Evolutionary conservation across 108 stramenopile species (phyloP), one percentile per base, ranked within the genome.

Genomic region (Fragilariopsis cylindrus): DNA sequence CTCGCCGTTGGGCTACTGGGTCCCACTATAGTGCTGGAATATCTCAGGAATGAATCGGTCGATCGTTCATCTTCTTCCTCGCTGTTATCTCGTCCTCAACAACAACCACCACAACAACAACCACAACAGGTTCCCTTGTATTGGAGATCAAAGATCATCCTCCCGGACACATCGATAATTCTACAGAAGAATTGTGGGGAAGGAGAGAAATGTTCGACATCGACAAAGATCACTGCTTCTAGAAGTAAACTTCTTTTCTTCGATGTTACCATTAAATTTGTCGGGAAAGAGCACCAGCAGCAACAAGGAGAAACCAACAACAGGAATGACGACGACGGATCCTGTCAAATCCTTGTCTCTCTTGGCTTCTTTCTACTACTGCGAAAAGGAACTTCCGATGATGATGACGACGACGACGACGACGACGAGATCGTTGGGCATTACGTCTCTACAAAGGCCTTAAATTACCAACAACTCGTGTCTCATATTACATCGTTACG

Each of bases 141-240:
- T 66, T 78, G 77, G 77, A 65, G 77, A 78, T 72, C 71, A 18
- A 70, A 65, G 52, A 30, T 66, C 4, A 15, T 67, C 13, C 13
- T 68, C n/a, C 46, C 48, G 19, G 49, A 68, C 41, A n/a, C 40
- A 16, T 50, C 49, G 47, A 48, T 11, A 2, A 50, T 18, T 52
- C 48, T 50, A 3, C 18, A 30, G 30, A 30, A 52, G 0, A 16
- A 50, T 50, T 68, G 16, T 48, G 48, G 67, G 13, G 49, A 68
- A 68, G 5, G 19, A n/a, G 39, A 13, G 12, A 9, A 49, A 48
- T 6, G 40, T 21, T 43, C 45, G 57, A 16, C 65, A 7, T 42
- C 47, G 30, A 44, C 41, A 18, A 30, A 65, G 4, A 7, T 19
- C 13, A 46, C 18, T 41, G 18, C n/a, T 54, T 41, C 40, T 7